Conservation (phyloP, 1,284 basidiomycete species). For the Sanghuangporus sanghuang region DNA sequence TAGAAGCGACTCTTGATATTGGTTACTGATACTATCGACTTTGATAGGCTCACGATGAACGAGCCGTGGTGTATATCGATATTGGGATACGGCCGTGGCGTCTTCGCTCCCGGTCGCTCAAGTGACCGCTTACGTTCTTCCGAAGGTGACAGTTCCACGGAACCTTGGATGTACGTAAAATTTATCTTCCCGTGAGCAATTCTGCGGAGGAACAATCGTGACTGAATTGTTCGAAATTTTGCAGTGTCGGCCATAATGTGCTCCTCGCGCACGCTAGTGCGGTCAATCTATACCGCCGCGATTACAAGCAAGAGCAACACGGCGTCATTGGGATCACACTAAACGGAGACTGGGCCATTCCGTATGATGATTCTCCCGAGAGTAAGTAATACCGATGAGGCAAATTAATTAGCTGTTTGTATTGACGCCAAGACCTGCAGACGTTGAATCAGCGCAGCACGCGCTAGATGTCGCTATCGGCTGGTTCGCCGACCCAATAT, state of each 20-base stretch:
- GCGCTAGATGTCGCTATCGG: constrained; percentile 63
- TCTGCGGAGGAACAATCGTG: background rate
- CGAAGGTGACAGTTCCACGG: constrained; percentile 57
- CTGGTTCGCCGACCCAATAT: constrained; percentile 71
- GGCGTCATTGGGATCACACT: constrained; percentile 72
- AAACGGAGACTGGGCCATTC: constrained; percentile 67
- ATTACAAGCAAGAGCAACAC: constrained; percentile 50
- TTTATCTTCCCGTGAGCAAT: background rate
- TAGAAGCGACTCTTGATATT: background rate
- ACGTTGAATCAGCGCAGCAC: constrained; percentile 58
- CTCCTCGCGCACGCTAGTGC: constrained; percentile 68
- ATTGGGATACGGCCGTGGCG: constrained; percentile 60
- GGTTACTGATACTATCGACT: background rate
- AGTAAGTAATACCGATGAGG: constrained; percentile 37
- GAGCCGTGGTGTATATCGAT: constrained; percentile 73
- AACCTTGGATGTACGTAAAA: constrained; percentile 63
- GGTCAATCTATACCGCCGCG: constrained; percentile 55
- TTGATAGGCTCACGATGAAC: constrained; percentile 58
- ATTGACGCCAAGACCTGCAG: constrained; percentile 27
- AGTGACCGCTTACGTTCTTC: constrained; percentile 40
- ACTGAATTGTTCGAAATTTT: background rate
- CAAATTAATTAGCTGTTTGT: background rate
- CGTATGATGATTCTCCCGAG: constrained; percentile 58
- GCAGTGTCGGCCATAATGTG: constrained; percentile 61
- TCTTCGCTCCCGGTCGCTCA: constrained; percentile 65